phyloP scores from a whole-genome alignment of 331 rosid genomes.

The Acacia concinna region DNA sequence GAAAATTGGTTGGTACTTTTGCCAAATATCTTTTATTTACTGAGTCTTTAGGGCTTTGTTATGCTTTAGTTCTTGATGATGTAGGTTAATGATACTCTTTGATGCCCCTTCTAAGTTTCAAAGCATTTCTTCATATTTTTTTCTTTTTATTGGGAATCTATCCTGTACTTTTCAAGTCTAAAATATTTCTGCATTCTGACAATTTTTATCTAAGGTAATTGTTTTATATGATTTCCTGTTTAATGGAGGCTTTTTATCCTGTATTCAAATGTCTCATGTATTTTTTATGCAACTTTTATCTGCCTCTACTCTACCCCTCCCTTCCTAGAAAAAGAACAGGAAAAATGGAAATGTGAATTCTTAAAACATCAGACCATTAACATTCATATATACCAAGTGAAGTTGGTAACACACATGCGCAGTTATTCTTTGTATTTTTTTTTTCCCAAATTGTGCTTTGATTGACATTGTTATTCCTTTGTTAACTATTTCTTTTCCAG shows the following conservation, averaged over 20 bases:
- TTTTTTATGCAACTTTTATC: conserved; percentile 10
- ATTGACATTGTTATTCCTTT: conserved; percentile 8
- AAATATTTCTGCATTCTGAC: no score
- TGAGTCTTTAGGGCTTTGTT: not conserved
- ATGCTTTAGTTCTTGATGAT: not conserved
- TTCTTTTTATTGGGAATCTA: no score
- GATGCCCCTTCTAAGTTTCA: no score
- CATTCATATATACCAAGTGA: not conserved
- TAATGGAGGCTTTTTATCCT: not conserved
- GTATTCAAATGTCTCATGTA: not conserved
- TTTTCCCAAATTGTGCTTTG: not conserved
- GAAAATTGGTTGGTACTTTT: conserved; percentile 69
- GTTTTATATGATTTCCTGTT: not conserved
- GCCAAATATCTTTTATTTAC: conserved; percentile 8
- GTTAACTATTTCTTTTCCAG: conserved; percentile 35
- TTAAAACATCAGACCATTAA: not conserved
- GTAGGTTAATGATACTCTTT: not conserved
- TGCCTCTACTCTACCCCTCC: not conserved
- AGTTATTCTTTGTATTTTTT: not conserved
- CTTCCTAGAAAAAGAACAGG: not conserved
- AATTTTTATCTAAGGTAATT: not conserved
- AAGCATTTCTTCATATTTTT: no score
- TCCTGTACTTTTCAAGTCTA: no score
- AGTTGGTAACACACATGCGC: no score
- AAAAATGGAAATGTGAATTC: not conserved